Base-by-base conservation (phyloP, 2,329 filamentous ascomycete genomes). In the Colletotrichum sp. region DNA sequence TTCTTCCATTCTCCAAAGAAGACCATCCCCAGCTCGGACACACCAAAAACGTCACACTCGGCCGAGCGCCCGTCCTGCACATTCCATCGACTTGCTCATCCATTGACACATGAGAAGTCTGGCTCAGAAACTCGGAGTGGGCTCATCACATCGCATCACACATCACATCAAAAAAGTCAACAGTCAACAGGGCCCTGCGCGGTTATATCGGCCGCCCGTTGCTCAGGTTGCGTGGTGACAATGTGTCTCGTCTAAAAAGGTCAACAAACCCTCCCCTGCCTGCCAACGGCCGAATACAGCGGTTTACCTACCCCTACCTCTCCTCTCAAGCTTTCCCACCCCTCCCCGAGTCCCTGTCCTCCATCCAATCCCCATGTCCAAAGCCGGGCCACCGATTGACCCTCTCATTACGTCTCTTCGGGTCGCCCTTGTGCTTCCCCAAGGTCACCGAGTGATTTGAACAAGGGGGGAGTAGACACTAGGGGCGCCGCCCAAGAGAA, bases 221-320 rank as follows among this genome's bases (percentile, higher is more conserved):
- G 39, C 68, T 70, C 26, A 62, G 68, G 68, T 70, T 70, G 32
- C 68, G 39, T 63, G 34, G 70, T 76, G 65, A 76, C 73, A 76
- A 62, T 76, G 74, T 76, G 70, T 76, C 71, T 76, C 64, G 64
- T 65, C 70, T 69, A 69, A 39, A 66, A 36, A 69, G 39, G 60
- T 69, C 73, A 75, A 75, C 73, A 75, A 64, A 36, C 69, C 69
- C 69, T 39, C 63, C 62, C 59, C 24, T 57, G 64, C 65, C 24
- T 28, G 67, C 21, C 26, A 52, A 52, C 44, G n/a, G 44, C 44
- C 44, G 44, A 52, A 52, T 52, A 52, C 44, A 52, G 44, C 44
- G 44, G 44, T 52, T 15, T 32, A 69, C 67, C 69, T 71, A 76
- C 69, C 72, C 64, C 72, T 76, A 77, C 75, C 72, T 66, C 66